Conservation (phyloP, 2,329 filamentous ascomycete genomes). For the Scedosporium boydii region DNA sequence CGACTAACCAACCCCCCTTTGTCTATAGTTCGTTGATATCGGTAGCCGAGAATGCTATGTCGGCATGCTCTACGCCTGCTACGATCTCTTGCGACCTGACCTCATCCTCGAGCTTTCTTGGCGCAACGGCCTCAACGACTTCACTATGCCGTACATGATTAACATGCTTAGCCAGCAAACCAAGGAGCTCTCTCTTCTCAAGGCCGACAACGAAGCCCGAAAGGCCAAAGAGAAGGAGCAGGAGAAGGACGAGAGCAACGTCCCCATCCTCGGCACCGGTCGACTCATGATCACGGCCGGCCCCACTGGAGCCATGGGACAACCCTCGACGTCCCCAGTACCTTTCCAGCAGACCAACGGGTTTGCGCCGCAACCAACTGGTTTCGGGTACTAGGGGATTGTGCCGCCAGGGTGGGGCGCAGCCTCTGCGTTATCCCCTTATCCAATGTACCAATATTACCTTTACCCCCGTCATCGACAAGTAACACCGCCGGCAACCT, state of each 20-base stretch:
- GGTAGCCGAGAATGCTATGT: slow-evolving; percentile 98
- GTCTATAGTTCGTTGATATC: slow-evolving; percentile 85
- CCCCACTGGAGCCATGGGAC: slow-evolving; percentile 41
- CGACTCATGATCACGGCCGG: slow-evolving; percentile 95
- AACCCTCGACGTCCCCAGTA: slow-evolving; percentile 55
- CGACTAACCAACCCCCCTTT: slow-evolving; percentile 6
- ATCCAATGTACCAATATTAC: not conserved
- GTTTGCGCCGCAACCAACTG: slow-evolving; percentile 80
- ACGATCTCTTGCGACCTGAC: slow-evolving; percentile 90
- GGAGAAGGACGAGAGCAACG: slow-evolving; percentile 85
- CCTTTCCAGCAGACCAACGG: slow-evolving; percentile 75
- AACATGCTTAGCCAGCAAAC: slow-evolving; percentile 92
- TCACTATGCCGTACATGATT: slow-evolving; percentile 99
- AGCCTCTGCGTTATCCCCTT: not conserved
- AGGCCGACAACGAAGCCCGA: slow-evolving; percentile 93
- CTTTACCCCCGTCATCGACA: not conserved
- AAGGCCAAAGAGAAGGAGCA: slow-evolving; percentile 63
- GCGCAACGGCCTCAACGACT: slow-evolving; percentile 89
- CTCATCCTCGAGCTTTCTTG: slow-evolving; percentile 93
- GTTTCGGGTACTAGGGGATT: slow-evolving; percentile 49
- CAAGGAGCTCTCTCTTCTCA: slow-evolving; percentile 71
- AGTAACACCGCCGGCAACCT: not conserved
- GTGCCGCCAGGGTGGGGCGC: not conserved
- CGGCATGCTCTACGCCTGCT: slow-evolving; percentile 98
- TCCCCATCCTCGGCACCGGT: slow-evolving; percentile 80